Percentiles rank a stretch among this genome's conserved stretches.
These are phyloP conservation scores for Prunus yedoensis DNA, from an alignment of 331 rosid species.

Conservation along the genomic window DNA sequence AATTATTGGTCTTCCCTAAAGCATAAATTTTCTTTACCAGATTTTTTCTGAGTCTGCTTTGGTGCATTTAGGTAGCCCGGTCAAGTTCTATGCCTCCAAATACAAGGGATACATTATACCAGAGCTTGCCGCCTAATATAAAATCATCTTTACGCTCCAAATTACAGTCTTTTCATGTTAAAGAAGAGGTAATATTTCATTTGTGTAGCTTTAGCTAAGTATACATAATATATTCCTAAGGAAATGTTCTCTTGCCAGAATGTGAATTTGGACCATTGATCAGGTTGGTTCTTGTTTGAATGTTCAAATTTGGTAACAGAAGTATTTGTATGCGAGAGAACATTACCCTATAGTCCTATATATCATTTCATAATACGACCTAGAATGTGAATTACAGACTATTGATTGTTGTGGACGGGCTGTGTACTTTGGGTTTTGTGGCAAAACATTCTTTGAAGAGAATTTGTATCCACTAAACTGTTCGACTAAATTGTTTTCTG, in stretches of 20 bases:
- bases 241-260: not conserved
- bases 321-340: not conserved
- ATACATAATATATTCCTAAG: not conserved
- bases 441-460: not conserved
- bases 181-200: conserved; percentile 56
- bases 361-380: not conserved
- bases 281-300: not conserved
- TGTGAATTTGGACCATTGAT: not conserved
- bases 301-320: not conserved
- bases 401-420: not conserved
- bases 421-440: conserved; percentile 20
- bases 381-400: not conserved
- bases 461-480: conserved; percentile 3
- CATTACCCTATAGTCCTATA: not conserved
- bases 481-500: conserved; percentile 17
- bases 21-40: conserved; percentile 8
- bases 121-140: conserved; percentile 73
- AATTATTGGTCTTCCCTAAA: conserved; percentile 1
- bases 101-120: conserved; percentile 71
- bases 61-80: conserved; percentile 58
- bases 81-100: conserved; percentile 73
- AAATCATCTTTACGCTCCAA: conserved; percentile 70
- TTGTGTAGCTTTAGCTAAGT: conserved; percentile 4
- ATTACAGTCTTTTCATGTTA: conserved; percentile 46
- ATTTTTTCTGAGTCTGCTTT: conserved; percentile 25